Conservation (phyloP, 2,329 filamentous ascomycete species). For the Torrubiellomyces zombiae region DNA sequence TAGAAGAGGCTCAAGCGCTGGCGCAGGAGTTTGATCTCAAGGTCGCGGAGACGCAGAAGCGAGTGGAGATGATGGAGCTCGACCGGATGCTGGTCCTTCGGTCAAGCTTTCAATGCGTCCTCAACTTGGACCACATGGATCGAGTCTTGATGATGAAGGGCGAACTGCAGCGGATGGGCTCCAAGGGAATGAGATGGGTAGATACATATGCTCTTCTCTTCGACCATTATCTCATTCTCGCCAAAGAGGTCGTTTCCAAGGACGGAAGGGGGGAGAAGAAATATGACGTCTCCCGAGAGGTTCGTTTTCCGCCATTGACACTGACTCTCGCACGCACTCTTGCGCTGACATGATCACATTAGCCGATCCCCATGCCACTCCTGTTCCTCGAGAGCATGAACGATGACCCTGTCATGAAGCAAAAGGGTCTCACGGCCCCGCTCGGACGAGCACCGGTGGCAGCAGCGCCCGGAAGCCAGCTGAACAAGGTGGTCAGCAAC, state of each 20-base stretch:
- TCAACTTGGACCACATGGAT: conserved; percentile 89
- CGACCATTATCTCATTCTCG: conserved; percentile 88
- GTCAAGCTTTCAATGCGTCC: conserved; percentile 72
- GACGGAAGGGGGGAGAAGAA: conserved; percentile 58
- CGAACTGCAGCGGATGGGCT: conserved; percentile 76
- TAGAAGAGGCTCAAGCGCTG: conserved; percentile 80
- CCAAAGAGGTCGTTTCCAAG: conserved; percentile 61
- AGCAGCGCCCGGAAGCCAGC: conserved; percentile 38
- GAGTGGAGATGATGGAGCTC: conserved; percentile 76
- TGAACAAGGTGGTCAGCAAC: conserved; percentile 38
- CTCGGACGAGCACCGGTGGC: conserved; percentile 43
- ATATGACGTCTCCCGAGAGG: conserved; percentile 87
- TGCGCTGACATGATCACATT: too few relatives aligned
- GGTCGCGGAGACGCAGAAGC: conserved; percentile 82
- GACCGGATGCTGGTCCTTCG: conserved; percentile 69
- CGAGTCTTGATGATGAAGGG: conserved; percentile 79
- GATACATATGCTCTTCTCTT: conserved; percentile 90
- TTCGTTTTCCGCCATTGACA: conserved; percentile 18
- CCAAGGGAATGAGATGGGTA: conserved; percentile 79
- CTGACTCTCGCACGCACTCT: conserved; percentile 13
- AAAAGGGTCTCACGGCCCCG: conserved; percentile 54
- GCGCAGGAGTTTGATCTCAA: conserved; percentile 82
- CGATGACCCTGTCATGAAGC: conserved; percentile 78
- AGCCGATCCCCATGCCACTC: conserved; percentile 91
- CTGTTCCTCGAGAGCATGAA: conserved; percentile 83